Conservation (phyloP, 148 eudicot species). For the Mesembryanthemum crystallinum region DNA sequence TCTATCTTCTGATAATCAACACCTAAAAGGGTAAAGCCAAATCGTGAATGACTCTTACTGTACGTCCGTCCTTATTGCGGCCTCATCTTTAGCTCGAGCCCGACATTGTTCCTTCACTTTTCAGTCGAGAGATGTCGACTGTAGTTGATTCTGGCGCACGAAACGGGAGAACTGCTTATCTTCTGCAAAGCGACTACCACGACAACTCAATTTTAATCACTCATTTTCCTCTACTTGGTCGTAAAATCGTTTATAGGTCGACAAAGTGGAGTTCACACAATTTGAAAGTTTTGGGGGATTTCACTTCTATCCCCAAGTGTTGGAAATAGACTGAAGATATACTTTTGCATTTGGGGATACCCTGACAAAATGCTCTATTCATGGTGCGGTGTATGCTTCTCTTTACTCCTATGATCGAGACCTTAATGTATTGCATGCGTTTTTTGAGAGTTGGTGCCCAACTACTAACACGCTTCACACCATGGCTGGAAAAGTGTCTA, state of each 20-base stretch:
- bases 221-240: too few relatives aligned
- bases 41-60: too few relatives aligned
- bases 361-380: neutral
- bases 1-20: too few relatives aligned
- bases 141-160: too few relatives aligned
- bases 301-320: neutral
- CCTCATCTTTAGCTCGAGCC: too few relatives aligned
- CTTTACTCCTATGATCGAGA: neutral
- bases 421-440: neutral
- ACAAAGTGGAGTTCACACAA: neutral
- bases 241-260: neutral
- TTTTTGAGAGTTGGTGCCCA: conserved; percentile 4
- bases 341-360: neutral
- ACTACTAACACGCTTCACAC: neutral
- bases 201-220: too few relatives aligned
- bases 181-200: too few relatives aligned
- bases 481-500: neutral
- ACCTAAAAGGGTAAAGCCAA: too few relatives aligned
- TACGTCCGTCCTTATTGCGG: too few relatives aligned
- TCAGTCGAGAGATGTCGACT: too few relatives aligned
- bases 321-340: conserved; percentile 10
- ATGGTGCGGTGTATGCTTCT: conserved; percentile 1
- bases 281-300: neutral
- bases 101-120: too few relatives aligned
- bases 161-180: too few relatives aligned